Conservation (phyloP, 2,329 filamentous ascomycete genomes). For the Clarireedia paspali region DNA sequence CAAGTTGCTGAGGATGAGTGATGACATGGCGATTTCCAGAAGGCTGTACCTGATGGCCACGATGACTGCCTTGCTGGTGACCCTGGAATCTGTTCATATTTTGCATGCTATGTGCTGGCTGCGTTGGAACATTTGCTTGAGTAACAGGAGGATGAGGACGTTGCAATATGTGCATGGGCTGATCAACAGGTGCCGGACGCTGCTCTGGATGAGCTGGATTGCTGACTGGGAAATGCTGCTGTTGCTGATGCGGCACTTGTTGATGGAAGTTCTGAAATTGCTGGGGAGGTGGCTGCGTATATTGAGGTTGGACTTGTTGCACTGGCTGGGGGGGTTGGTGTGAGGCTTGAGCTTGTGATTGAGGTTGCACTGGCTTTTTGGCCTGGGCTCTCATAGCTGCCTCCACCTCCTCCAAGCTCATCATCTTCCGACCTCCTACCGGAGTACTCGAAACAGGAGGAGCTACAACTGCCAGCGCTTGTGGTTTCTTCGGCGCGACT, state of each 20-base stretch:
- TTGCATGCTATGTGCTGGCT: conserved; percentile 70
- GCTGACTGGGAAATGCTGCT: conserved; percentile 23
- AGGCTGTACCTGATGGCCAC: conserved; percentile 31
- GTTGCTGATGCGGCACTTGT: conserved; percentile 21
- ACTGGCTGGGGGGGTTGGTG: conserved; percentile 11
- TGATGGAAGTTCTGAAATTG: conserved; percentile 19
- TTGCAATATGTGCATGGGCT: conserved; percentile 25
- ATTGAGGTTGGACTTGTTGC: conserved; percentile 13
- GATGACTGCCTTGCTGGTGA: conserved; percentile 35
- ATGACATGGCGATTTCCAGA: conserved; percentile 41
- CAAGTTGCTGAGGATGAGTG: conserved; percentile 65
- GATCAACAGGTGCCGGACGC: conserved; percentile 14
- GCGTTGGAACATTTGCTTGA: conserved; percentile 34
- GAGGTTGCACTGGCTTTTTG: conserved; percentile 38
- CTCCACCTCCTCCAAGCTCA: conserved; percentile 96
- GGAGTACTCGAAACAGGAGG: conserved; percentile 26
- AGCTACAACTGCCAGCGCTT: conserved; percentile 22
- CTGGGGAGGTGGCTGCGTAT: conserved; percentile 19
- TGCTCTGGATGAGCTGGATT: conserved; percentile 22
- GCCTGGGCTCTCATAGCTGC: conserved; percentile 76
- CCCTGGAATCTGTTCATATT: conserved; percentile 61
- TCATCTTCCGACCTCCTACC: conserved; percentile 58
- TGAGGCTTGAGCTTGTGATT: conserved; percentile 14
- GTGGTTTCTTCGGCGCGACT: conserved; percentile 53
- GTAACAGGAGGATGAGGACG: conserved; percentile 19